These are phyloP conservation scores for Rhizopogon vulgaris DNA, from an alignment of 768 basidiomycete genomes.

Conservation along the genomic window DNA sequence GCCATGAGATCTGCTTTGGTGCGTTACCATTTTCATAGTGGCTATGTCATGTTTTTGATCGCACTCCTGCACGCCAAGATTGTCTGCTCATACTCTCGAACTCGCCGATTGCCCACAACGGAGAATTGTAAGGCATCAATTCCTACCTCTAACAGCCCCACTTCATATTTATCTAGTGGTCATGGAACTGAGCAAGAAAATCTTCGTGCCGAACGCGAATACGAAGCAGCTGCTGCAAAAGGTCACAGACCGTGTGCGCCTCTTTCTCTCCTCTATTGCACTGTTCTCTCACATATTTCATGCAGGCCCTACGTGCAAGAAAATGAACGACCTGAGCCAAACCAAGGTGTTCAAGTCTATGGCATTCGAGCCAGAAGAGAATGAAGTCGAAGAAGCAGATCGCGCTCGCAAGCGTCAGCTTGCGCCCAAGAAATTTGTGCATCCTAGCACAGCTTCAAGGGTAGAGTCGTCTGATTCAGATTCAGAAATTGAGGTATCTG, in stretches of 20 bases:
- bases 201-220: slow-evolving; percentile 46
- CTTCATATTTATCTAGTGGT: slow-evolving; percentile 32
- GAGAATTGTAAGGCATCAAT: slow-evolving; percentile 45
- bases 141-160: not conserved
- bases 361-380: slow-evolving; percentile 65
- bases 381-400: slow-evolving; percentile 42
- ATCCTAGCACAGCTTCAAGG: slow-evolving; percentile 3
- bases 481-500: slow-evolving; percentile 4
- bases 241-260: slow-evolving; percentile 53
- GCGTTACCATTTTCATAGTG: slow-evolving; percentile 7
- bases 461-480: slow-evolving; percentile 4
- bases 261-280: not conserved
- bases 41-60: not conserved
- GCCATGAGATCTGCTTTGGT: slow-evolving; percentile 64
- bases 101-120: slow-evolving; percentile 47
- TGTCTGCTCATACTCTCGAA: slow-evolving; percentile 50
- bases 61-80: slow-evolving; percentile 27
- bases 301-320: slow-evolving; percentile 63
- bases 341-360: slow-evolving; percentile 51
- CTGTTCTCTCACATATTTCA: not conserved
- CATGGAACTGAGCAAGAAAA: slow-evolving; percentile 52
- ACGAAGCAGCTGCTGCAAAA: slow-evolving; percentile 49
- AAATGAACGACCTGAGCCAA: slow-evolving; percentile 49
- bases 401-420: slow-evolving; percentile 24
- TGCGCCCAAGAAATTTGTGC: slow-evolving; percentile 1